Conservation (phyloP, 768 basidiomycete genomes). For the Pleurotus eryngii region DNA sequence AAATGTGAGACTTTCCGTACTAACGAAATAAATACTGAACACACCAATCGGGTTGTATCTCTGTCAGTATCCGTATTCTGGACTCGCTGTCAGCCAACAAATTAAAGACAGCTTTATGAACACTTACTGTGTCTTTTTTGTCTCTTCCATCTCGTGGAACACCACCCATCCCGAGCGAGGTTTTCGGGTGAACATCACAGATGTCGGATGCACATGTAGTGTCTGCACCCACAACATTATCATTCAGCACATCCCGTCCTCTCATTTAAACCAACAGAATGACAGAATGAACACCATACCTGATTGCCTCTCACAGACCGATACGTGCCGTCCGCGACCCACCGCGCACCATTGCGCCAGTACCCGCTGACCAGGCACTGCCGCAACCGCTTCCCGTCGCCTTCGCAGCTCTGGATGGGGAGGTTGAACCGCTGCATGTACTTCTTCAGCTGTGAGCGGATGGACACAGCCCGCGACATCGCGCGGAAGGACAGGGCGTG, state of each 20-base stretch:
- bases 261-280: no score
- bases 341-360: slow-evolving; percentile 90
- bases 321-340: slow-evolving; percentile 92
- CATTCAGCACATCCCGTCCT: not conserved
- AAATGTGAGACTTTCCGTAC: not conserved
- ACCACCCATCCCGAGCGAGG: slow-evolving; percentile 91
- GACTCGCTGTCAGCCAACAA: slow-evolving; percentile 10
- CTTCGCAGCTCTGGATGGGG: slow-evolving; percentile 82
- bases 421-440: slow-evolving; percentile 90
- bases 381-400: slow-evolving; percentile 79
- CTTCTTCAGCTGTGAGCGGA: slow-evolving; percentile 91
- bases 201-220: slow-evolving; percentile 89
- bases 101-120: not conserved
- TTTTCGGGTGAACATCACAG: slow-evolving; percentile 90
- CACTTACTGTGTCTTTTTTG: slow-evolving; percentile 85
- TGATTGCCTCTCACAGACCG: slow-evolving; percentile 82
- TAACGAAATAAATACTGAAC: slow-evolving; percentile 8
- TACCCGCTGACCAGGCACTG: slow-evolving; percentile 90
- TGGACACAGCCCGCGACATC: slow-evolving; percentile 90
- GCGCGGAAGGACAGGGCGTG: slow-evolving; percentile 93
- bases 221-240: slow-evolving; percentile 53
- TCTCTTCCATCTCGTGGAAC: slow-evolving; percentile 95
- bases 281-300: slow-evolving; percentile 34
- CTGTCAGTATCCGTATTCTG: slow-evolving; percentile 90
- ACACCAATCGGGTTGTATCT: slow-evolving; percentile 94